These are phyloP conservation scores for Plantago lanceolata DNA, from an alignment of 305 asterid species.

Conservation along the genomic window DNA sequence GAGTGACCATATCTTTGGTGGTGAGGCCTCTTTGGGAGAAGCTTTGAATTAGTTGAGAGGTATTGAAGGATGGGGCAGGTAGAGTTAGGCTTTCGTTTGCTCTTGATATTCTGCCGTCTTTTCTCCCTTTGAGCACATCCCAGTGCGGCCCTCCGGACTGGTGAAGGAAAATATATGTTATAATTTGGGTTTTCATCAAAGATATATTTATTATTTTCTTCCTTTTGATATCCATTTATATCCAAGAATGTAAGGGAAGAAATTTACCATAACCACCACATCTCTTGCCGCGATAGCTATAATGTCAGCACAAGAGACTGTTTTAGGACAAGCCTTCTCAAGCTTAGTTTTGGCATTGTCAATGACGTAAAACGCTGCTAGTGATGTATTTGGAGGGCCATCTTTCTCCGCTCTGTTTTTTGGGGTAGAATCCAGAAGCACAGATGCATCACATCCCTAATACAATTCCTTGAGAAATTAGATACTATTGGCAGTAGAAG, in stretches of 20 bases:
- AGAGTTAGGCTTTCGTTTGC: constrained; percentile 65
- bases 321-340: constrained; percentile 54
- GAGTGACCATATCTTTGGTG: constrained; percentile 57
- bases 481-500: neutral
- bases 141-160: constrained; percentile 74
- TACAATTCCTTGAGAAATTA: constrained; percentile 2
- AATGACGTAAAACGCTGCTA: constrained; percentile 58
- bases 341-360: constrained; percentile 55
- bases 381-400: constrained; percentile 62
- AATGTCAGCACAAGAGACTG: constrained; percentile 75
- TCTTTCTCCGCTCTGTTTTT: constrained; percentile 66
- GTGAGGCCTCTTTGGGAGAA: constrained; percentile 57
- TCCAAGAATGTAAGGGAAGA: neutral
- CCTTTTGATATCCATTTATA: too few relatives aligned
- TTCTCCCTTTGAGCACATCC: constrained; percentile 61
- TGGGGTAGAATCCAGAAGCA: constrained; percentile 57
- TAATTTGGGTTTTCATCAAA: too few relatives aligned
- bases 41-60: constrained; percentile 54
- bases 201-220: too few relatives aligned
- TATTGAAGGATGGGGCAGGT: constrained; percentile 58
- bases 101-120: constrained; percentile 57
- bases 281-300: constrained; percentile 69
- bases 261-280: constrained; percentile 51
- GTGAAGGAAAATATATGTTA: neutral
- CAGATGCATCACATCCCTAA: constrained; percentile 86